Evolutionary conservation across 2,329 filamentous ascomycete species (phyloP).

Genomic region (Diplodia intermedia): DNA sequence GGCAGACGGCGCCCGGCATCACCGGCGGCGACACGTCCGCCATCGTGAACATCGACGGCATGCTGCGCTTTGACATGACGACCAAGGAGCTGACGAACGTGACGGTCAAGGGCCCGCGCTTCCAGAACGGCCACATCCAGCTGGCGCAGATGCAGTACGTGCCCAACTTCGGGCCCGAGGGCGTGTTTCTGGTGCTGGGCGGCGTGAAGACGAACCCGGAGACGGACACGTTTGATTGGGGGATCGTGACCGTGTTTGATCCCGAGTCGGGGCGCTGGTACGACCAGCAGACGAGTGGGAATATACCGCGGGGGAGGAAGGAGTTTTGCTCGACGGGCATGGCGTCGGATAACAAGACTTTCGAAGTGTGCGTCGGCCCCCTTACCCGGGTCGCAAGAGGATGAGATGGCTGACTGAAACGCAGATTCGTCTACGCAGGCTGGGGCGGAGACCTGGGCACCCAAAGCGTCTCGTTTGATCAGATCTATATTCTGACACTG

Average conservation of each 20-base stretch:
- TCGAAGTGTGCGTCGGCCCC: conserved; percentile 14
- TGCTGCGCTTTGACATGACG: conserved; percentile 32
- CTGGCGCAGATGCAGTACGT: conserved; percentile 23
- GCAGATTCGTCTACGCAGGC: conserved; percentile 31
- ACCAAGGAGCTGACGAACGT: conserved; percentile 29
- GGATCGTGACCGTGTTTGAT: conserved; percentile 22
- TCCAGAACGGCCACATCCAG: conserved; percentile 23
- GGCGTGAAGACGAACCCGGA: conserved; percentile 13
- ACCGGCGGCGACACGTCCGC: neutral
- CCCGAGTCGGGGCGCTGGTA: conserved; percentile 22
- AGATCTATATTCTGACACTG: conserved; percentile 33
- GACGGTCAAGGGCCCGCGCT: conserved; percentile 9
- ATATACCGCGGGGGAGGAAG: conserved; percentile 14
- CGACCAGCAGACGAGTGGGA: conserved; percentile 22
- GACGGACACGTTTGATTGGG: conserved; percentile 3
- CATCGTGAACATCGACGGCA: conserved; percentile 20
- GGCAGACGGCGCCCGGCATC: conserved; percentile 12
- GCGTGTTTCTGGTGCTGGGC: conserved; percentile 31
- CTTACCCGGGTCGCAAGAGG: no score
- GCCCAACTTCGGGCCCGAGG: conserved; percentile 32
- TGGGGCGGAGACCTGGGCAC: conserved; percentile 30
- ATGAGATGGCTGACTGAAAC: neutral
- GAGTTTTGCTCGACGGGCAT: conserved; percentile 31
- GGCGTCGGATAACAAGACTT: conserved; percentile 28
- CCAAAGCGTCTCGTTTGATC: conserved; percentile 10